phyloP scores from a whole-genome alignment of 2,329 filamentous ascomycete genomes.

The Colletotrichum sp. region DNA sequence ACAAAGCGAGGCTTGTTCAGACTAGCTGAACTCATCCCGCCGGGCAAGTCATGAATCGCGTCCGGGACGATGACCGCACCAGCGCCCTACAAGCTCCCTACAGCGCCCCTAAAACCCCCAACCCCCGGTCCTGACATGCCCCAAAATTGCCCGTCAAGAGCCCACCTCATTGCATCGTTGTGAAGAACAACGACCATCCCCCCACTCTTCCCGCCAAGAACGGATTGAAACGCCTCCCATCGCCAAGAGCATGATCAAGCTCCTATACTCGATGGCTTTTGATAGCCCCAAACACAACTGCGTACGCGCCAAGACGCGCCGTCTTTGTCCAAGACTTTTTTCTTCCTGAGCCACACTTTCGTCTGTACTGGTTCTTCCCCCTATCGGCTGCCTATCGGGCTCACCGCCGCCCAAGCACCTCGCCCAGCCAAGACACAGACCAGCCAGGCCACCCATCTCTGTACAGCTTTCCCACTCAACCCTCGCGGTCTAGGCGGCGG shows the following conservation, averaged over 20 bases:
- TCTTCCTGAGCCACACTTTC: background rate
- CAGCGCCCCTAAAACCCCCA: background rate
- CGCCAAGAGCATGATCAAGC: conserved; percentile 20
- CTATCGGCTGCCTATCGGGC: background rate
- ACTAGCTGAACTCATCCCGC: background rate
- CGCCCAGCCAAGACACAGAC: background rate
- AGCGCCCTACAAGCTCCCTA: background rate
- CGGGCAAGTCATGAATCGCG: background rate
- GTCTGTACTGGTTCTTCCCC: background rate
- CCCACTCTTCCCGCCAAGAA: conserved; percentile 3
- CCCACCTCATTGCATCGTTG: background rate
- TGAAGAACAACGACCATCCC: background rate
- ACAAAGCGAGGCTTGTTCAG: background rate
- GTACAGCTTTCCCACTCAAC: background rate
- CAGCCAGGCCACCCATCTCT: background rate
- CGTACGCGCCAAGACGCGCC: conserved; percentile 7
- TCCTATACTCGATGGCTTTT: conserved; percentile 16
- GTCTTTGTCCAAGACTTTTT: background rate
- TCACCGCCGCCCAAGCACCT: background rate
- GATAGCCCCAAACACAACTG: conserved; percentile 14
- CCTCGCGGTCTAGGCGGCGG: background rate
- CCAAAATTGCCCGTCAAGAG: background rate
- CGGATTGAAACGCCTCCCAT: conserved; percentile 10
- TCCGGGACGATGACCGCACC: background rate
- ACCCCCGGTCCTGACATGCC: background rate